A percentile compares a stretch with the other conserved stretches of the same genome.
These are phyloP conservation scores for Termitomyces bulborhizus DNA, from an alignment of 768 basidiomycete species.

Conservation along the genomic window DNA sequence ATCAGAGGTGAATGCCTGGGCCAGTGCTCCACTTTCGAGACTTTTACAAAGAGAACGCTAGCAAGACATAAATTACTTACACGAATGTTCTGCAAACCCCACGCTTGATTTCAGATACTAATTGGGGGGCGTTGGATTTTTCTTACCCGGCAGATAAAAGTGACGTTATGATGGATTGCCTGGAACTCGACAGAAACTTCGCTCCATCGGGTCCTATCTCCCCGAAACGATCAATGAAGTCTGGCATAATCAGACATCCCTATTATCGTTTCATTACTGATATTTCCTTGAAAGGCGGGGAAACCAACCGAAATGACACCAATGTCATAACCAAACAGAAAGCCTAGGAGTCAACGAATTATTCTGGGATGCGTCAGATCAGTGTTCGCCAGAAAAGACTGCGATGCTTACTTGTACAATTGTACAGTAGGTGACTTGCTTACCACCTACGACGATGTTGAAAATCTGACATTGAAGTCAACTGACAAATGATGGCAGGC, in stretches of 20 bases:
- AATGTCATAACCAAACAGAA: conserved; percentile 72
- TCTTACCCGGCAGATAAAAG: conserved; percentile 67
- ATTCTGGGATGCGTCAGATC: not conserved
- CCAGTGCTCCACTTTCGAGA: conserved; percentile 49
- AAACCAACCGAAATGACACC: conserved; percentile 63
- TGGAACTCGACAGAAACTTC: conserved; percentile 47
- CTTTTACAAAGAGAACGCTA: not conserved
- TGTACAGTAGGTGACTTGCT: not conserved
- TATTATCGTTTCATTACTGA: conserved; percentile 17
- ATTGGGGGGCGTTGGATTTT: not conserved
- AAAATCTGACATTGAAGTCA: not conserved
- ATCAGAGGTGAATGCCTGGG: conserved; percentile 71
- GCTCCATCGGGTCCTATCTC: conserved; percentile 39
- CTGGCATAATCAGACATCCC: conserved; percentile 78
- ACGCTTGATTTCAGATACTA: not conserved
- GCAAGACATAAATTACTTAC: conserved; percentile 23
- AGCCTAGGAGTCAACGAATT: conserved; percentile 29
- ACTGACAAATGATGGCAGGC: conserved; percentile 14
- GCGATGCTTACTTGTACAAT: not conserved
- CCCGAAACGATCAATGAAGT: conserved; percentile 69
- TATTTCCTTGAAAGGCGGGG: not conserved
- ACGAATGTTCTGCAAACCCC: conserved; percentile 37
- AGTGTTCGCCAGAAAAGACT: not conserved
- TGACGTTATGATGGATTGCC: conserved; percentile 76
- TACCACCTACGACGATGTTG: conserved; percentile 13